Evolutionary conservation across 805 yeast genomes (phyloP), one percentile per base, ranked within the genome.

Genomic region (Candida qinlingensis): DNA sequence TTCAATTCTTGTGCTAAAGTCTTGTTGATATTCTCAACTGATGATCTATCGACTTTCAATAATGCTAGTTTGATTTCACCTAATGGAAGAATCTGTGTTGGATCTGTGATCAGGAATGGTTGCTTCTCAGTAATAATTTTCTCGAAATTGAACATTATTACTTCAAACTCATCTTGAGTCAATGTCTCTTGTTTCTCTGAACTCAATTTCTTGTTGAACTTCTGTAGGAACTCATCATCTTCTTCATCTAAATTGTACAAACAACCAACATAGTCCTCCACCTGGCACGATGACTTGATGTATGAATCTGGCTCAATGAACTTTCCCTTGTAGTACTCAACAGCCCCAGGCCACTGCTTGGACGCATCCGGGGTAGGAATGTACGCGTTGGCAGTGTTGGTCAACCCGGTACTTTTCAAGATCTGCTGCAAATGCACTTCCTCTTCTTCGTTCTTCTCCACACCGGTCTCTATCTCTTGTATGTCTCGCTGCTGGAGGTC

Each of bases 291-390:
- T 58, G 87, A 87, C 57, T 89, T 85, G 48, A 94, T 87, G 63
- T 90, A 92, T 9, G 86, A 74, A 25, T 80, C 80, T 0, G 98
- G 96, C 52, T 81, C 83, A 4, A 64, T 64, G 66, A 87, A 92
- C 27, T 72, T 67, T 35, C 85, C 85, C 13, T 68, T 68, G 64
- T 94, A 94, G 66, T 77, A 90, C 56, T 83, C 77, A 7, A 71
- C 58, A 37, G 88, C 95, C 27, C 87, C 96, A 4, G 70, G 66
- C 97, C 97, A 91, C 25, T 79, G 71, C 55, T 76, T 76, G 0
- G 95, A 84, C 4, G 98, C 97, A 72, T 89, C 96, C 0, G 99
- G 99, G 0, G 99, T 94, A 2, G 99, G 99, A 58, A 94, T 94
- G 65, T 85, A 92, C 7, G 58, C 60, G 27, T 63, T 60, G n/a